Evolutionary conservation across 2,329 filamentous ascomycete genomes (phyloP), one percentile per base, ranked within the genome.

Genomic region (Alternaria ventricosa): DNA sequence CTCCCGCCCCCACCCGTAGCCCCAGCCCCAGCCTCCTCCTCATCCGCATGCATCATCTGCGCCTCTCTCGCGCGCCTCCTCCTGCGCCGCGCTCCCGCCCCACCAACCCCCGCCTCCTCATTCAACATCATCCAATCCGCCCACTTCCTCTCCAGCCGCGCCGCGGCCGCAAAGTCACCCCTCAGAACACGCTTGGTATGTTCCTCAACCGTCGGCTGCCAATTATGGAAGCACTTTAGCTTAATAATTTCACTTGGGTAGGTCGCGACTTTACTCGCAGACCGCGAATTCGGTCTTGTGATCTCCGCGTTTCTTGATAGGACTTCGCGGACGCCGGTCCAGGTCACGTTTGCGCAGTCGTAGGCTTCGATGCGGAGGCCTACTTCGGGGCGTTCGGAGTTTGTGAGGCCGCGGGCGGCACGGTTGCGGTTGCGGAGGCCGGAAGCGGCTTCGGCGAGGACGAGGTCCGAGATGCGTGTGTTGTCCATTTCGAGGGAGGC

Each of bases 131-230:
- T 97, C 79, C 93, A 97, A 58, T 96, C 92, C 0, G 91, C 91
- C 95, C 95, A 98, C 78, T 95, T 96, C 67, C 90, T 87, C 83
- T 97, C 94, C 20, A 98, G 84, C n/a, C 92, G 85, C 41, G 85
- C 86, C 1, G 96, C 96, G 1, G 92, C 86, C 0, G 85, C 84
- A 62, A 93, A 87, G 65, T 97, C 92, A 7, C 93, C 93, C 5
- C 88, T 85, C 55, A 97, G 79, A 1, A 97, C 92, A 5, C 94
- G 88, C 82, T 94, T 95, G 57, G 90, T 94, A 80, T 98, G 95
- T 78, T 97, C 94, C 70, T 97, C 92, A 5, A 97, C 94, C 0
- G 94, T 97, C 82, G 93, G 92, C 81, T 98, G 95, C 88, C 93
- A 97, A 45, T 92, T 93, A 78, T 97, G 97, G 83, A 95, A 98